Evolutionary conservation across 768 basidiomycete species (phyloP).

Genomic region (Amanita brunnescens): DNA sequence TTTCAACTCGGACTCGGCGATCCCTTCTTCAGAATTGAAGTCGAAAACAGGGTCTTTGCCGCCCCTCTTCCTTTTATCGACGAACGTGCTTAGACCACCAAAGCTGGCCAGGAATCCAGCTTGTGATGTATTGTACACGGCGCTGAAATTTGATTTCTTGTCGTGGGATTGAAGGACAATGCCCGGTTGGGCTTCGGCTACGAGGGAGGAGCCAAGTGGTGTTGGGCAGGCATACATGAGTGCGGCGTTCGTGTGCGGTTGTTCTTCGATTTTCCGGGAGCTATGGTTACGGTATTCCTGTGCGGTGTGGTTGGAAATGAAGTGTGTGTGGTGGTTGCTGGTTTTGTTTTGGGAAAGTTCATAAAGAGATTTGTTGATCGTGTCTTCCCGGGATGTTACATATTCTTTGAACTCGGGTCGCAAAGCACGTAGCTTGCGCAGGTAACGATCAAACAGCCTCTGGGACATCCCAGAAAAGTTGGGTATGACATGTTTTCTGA

Average conservation of each 20-base stretch:
- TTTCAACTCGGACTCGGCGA: constrained; percentile 12
- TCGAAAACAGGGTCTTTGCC: constrained; percentile 20
- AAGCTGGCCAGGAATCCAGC: constrained; percentile 27
- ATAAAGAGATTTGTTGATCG: constrained; percentile 12
- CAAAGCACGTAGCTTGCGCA: constrained; percentile 45
- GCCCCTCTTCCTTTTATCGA: constrained; percentile 12
- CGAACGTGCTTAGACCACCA: constrained; percentile 30
- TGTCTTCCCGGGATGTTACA: constrained; percentile 23
- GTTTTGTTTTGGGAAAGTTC: constrained; percentile 17
- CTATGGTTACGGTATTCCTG: constrained; percentile 14
- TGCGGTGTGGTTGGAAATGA: constrained; percentile 19
- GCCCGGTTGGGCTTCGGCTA: constrained; percentile 47
- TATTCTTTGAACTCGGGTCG: constrained; percentile 49
- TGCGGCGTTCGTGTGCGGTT: constrained; percentile 57
- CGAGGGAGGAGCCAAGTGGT: constrained; percentile 43
- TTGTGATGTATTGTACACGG: background rate
- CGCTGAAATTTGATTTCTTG: background rate
- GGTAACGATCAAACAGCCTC: constrained; percentile 47
- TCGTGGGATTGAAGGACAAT: constrained; percentile 32
- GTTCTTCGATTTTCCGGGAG: constrained; percentile 41
- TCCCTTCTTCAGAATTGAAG: constrained; percentile 20
- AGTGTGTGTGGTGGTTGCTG: constrained; percentile 14
- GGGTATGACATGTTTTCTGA: constrained; percentile 28
- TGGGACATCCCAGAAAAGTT: constrained; percentile 58
- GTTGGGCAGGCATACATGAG: constrained; percentile 52